Evolutionary conservation across 1,284 basidiomycete genomes (phyloP).

Genomic region (Coniferiporia weirii): DNA sequence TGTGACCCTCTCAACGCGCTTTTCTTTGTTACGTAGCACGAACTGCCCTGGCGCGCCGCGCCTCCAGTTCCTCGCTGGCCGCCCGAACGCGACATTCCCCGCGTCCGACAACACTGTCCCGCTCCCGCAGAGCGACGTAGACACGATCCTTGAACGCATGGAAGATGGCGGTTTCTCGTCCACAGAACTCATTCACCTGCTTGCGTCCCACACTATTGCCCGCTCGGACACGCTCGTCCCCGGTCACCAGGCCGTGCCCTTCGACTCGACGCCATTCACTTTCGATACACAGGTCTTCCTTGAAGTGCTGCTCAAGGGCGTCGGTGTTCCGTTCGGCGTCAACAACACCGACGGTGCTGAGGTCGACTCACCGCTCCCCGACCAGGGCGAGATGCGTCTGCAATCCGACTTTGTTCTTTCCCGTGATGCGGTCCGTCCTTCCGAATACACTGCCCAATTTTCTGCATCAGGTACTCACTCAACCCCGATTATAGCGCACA

Average conservation of each 20-base stretch:
- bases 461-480: constrained; percentile 14
- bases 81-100: constrained; percentile 22
- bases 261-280: constrained; percentile 22
- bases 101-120: constrained; percentile 26
- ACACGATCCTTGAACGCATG: constrained; percentile 26
- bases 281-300: constrained; percentile 22
- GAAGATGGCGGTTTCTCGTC: constrained; percentile 25
- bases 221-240: constrained; percentile 19
- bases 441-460: constrained; percentile 24
- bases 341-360: constrained; percentile 15
- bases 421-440: constrained; percentile 26
- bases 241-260: constrained; percentile 16
- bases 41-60: constrained; percentile 29
- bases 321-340: constrained; percentile 17
- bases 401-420: constrained; percentile 26
- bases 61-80: constrained; percentile 24
- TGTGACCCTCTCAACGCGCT: background rate
- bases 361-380: constrained; percentile 24
- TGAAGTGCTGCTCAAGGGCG: constrained; percentile 20
- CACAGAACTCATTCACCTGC: constrained; percentile 28
- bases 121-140: constrained; percentile 25
- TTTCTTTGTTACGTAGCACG: constrained; percentile 14
- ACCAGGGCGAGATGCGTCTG: constrained; percentile 26
- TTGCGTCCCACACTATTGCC: constrained; percentile 20
- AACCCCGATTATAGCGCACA: constrained; percentile 8